phyloP scores from a whole-genome alignment of 2,329 filamentous ascomycete species.

The Fusarium setosum region DNA sequence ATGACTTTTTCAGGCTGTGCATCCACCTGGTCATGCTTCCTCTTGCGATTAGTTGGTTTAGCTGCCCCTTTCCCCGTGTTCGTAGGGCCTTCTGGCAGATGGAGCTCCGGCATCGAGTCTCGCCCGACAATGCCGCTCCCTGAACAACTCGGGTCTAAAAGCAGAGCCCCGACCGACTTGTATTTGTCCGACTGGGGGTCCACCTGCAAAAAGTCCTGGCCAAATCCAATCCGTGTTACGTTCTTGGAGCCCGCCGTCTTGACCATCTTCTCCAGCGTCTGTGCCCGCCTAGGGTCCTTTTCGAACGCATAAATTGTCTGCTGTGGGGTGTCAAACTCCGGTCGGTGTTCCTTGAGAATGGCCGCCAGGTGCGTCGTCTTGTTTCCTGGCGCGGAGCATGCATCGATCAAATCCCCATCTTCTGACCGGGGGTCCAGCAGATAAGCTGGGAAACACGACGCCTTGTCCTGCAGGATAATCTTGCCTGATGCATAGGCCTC shows the following conservation, averaged over 20 bases:
- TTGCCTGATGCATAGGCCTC: constrained; percentile 79
- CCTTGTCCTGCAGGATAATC: constrained; percentile 95
- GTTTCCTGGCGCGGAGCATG: constrained; percentile 94
- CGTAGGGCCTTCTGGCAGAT: constrained; percentile 60
- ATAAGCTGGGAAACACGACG: constrained; percentile 95
- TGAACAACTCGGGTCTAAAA: constrained; percentile 95
- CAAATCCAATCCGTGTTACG: constrained; percentile 75
- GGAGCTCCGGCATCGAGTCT: constrained; percentile 78
- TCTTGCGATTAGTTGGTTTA: constrained; percentile 53
- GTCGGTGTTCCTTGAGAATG: constrained; percentile 65
- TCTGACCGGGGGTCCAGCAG: constrained; percentile 76
- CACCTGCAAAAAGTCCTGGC: constrained; percentile 84
- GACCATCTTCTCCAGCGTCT: constrained; percentile 88
- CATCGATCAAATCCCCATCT: constrained; percentile 87
- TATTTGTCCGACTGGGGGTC: constrained; percentile 73
- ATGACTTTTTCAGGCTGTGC: constrained; percentile 50
- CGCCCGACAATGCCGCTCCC: constrained; percentile 94
- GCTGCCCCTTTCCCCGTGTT: constrained; percentile 24
- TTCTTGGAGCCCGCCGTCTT: constrained; percentile 76
- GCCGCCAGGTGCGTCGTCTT: constrained; percentile 95
- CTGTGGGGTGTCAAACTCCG: constrained; percentile 47
- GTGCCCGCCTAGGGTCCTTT: constrained; percentile 76
- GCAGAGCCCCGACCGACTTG: constrained; percentile 78
- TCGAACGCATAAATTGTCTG: constrained; percentile 80
- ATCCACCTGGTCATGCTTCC: constrained; percentile 56